Evolutionary conservation across 106 monocot genomes (phyloP), one percentile per base, ranked within the genome.

Genomic region (Cymbidium sinense): DNA sequence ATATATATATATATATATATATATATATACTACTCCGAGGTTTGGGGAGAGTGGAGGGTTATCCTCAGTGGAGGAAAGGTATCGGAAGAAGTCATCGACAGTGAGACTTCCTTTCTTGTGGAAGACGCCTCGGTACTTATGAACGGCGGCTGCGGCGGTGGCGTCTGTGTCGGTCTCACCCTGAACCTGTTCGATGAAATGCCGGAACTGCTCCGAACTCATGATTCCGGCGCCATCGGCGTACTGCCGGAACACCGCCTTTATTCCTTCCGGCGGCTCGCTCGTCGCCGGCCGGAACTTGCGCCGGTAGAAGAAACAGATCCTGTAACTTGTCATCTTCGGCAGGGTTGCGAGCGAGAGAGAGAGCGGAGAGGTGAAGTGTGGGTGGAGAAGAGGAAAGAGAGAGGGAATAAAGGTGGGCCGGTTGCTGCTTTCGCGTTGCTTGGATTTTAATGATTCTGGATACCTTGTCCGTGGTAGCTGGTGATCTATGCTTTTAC

Each of bases 171-270:
- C 54, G 47, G 47, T 50, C 58, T 86, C 86, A 10, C 84, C 82
- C 73, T 93, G 92, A 23, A 93, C 87, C 61, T 89, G 87, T 15
- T 34, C 64, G 62, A 93, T 47, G 78, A 93, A 93, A 35, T 69
- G 23, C 70, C 41, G 81, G 61, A 93, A 85, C 55, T 83, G 62
- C 50, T 85, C 85, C 25, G 76, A 64, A 70, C 85, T 77, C 89
- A 93, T 86, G 44, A 85, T 13, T 9, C 83, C 84, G 20, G 62
- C 76, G 43, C 43, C 69, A 43, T 78, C 81, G 11, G 86, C 70
- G 70, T 94, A 94, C 51, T n/a, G 17, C 34, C 36, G 5, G 82
- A 87, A 94, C 34, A 94, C 64, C 34, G 76, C 70, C 77, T 77
- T 82, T 19, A 94, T 70, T 28, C 44, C 70, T 78, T 81, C 77